phyloP scores from a whole-genome alignment of 2,329 filamentous ascomycete genomes.

The Fusarium oligoseptatum region DNA sequence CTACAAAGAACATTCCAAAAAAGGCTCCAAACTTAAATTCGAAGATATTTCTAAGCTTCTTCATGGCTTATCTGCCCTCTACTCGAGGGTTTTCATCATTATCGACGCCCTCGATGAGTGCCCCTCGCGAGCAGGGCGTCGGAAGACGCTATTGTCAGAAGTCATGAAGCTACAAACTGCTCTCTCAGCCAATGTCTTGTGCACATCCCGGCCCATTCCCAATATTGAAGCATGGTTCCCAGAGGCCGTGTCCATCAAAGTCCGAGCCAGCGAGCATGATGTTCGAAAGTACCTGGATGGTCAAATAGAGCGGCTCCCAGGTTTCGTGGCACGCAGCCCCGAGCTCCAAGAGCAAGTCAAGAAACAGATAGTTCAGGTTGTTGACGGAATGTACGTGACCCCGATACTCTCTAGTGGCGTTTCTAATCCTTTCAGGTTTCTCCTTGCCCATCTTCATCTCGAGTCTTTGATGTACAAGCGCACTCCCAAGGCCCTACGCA shows the following conservation, averaged over 20 bases:
- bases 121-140: not conserved
- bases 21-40: no score
- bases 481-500: no score
- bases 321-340: fast-evolving
- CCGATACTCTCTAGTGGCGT: no score
- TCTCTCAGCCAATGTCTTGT: slow-evolving; percentile 25
- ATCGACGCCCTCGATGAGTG: slow-evolving; percentile 48
- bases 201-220: slow-evolving; percentile 41
- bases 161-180: not conserved
- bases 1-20: no score
- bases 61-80: no score
- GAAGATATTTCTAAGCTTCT: no score
- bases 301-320: no score
- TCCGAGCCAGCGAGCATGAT: slow-evolving; percentile 32
- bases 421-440: no score
- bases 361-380: not conserved
- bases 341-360: slow-evolving; percentile 22
- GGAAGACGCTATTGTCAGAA: not conserved
- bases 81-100: slow-evolving; percentile 21
- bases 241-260: not conserved
- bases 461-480: slow-evolving; percentile 11
- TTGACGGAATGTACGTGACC: slow-evolving; percentile 35
- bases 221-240: slow-evolving; percentile 20
- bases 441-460: slow-evolving; percentile 23
- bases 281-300: slow-evolving; percentile 25